Evolutionary conservation across 805 yeast species (phyloP).

Genomic region (Pichia cabralensis): DNA sequence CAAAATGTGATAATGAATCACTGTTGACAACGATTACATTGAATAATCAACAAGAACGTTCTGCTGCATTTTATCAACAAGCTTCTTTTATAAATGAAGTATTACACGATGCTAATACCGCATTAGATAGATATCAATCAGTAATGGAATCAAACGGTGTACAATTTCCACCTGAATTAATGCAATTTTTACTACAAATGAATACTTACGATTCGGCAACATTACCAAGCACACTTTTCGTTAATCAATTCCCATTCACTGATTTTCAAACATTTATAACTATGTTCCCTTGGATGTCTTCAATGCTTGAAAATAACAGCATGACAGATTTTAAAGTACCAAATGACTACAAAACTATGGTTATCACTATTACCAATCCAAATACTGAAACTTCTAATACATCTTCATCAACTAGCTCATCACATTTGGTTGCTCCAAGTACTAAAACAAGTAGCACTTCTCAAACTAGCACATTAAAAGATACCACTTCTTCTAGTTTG

Average conservation of each 20-base stretch:
- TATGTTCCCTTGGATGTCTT: slow-evolving; percentile 27
- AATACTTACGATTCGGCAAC: slow-evolving; percentile 4
- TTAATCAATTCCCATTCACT: slow-evolving; percentile 24
- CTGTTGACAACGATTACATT: slow-evolving; percentile 17
- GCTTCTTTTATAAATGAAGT: slow-evolving; percentile 23
- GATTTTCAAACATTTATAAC: slow-evolving; percentile 24
- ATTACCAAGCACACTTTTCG: slow-evolving; percentile 19
- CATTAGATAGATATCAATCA: slow-evolving; percentile 23
- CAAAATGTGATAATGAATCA: no score
- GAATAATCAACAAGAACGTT: slow-evolving; percentile 18
- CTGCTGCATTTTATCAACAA: slow-evolving; percentile 26
- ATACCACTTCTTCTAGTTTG: background rate
- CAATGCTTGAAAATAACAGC: slow-evolving; percentile 18
- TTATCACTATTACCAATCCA: slow-evolving; percentile 3
- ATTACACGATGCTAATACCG: slow-evolving; percentile 23
- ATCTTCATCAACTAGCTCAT: background rate
- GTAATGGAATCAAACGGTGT: slow-evolving; percentile 24
- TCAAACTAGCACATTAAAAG: no score
- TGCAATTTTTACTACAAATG: slow-evolving; percentile 22
- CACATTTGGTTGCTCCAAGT: background rate
- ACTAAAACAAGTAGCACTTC: no score
- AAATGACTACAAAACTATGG: slow-evolving; percentile 18
- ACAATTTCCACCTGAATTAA: slow-evolving; percentile 20
- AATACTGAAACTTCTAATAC: no score
- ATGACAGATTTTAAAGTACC: slow-evolving; percentile 22